Base-by-base conservation (phyloP, 139 green algal genomes). In the Micromonas pusilla region DNA sequence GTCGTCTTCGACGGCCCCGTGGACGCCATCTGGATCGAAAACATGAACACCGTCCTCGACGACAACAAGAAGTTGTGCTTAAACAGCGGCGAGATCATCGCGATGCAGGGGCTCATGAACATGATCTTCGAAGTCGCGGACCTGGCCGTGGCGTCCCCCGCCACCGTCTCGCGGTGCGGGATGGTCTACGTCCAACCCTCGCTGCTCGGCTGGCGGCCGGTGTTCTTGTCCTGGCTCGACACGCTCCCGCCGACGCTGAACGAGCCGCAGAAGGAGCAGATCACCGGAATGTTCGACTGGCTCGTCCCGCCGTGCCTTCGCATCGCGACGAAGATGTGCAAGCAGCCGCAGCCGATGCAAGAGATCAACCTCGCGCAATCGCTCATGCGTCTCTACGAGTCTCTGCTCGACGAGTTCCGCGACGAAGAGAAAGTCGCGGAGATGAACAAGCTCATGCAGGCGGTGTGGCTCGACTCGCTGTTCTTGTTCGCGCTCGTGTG, bases 181-280 rank as follows among this genome's bases (percentile, higher is more conserved):
- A 94, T 94, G 90, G 90, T 94, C 76, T 94, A 94, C 80, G 76
- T 92, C 21, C 91, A 94, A 70, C 84, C 91, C 33, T 88, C 92
- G 73, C 87, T 92, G 79, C 82, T 96, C 36, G 90, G 91, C 68
- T 93, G 87, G 87, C 73, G 82, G 31, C 90, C 90, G 20, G 89
- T 87, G 79, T 70, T 94, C 60, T 86, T 82, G 39, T 86, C 70
- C 26, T 94, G 90, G 90, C 79, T 92, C 21, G 78, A 57, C 13
- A 78, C 9, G 28, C 78, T 78, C 3, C 73, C 92, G 19, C 78
- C 60, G 63, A 80, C 80, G 70, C 79, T 88, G 73, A 81, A 90
- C 28, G 89, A 94, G 62, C 91, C 90, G 87, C 92, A 91, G 82
- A 89, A 91, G 72, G 87, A 91, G n/a, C 71, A 81, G 2, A 72